A percentile compares a stretch with the other conserved stretches of the same genome.
Evolutionary conservation across 257 asterid genomes (phyloP).

Genomic region (Echites panduratus): DNA sequence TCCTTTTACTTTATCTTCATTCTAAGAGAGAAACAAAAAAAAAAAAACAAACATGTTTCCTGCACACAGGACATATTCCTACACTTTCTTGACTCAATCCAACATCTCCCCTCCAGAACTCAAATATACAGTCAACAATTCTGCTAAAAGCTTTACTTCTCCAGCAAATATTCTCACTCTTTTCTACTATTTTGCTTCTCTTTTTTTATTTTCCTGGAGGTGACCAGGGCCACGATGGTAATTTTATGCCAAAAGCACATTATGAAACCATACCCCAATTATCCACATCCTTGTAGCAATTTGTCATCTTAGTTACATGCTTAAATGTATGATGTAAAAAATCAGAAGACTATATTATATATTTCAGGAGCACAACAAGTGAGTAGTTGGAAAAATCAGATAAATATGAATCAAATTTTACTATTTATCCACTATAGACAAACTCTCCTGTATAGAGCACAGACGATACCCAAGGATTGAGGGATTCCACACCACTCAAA

Average conservation of each 20-base stretch:
- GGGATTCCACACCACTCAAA: constrained; percentile 4
- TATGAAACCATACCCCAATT: background rate
- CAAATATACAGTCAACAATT: background rate
- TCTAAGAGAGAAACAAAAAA: constrained; percentile 4
- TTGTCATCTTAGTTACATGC: no score
- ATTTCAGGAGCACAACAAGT: background rate
- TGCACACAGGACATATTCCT: constrained; percentile 20
- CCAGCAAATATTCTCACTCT: constrained; percentile 23
- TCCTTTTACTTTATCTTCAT: constrained; percentile 27
- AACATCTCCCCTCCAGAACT: constrained; percentile 23
- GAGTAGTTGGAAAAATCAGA: background rate
- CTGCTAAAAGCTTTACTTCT: constrained; percentile 15
- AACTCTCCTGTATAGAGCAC: background rate
- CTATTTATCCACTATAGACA: constrained; percentile 7
- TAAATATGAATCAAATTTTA: background rate
- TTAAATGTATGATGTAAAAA: background rate
- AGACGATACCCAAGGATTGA: background rate
- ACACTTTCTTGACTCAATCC: constrained; percentile 19
- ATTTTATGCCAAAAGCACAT: background rate
- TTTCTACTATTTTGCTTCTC: constrained; percentile 1
- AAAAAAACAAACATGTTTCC: constrained; percentile 15
- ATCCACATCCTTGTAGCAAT: background rate
- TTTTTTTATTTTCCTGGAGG: background rate
- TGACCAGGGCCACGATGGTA: background rate
- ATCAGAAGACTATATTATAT: background rate